Percentiles rank a stretch among this genome's conserved stretches.
Evolutionary conservation across 345 rosid genomes (phyloP).

Genomic region (Geranium rotundifolium): DNA sequence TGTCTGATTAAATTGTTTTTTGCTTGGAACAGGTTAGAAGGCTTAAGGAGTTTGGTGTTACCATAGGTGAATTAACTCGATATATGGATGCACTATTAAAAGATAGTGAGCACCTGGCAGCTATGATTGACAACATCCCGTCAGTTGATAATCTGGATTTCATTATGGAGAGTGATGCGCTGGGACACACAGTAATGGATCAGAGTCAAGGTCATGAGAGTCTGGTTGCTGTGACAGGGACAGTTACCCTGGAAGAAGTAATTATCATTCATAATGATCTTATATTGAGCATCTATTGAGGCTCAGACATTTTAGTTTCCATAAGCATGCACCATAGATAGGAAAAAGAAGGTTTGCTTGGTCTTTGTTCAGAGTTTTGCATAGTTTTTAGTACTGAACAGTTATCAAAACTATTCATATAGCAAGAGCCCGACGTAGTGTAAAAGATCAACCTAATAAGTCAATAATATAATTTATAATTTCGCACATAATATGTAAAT

Average conservation of each 20-base stretch:
- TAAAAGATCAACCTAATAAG: background rate
- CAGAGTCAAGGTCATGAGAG: conserved; percentile 93
- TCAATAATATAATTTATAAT: background rate
- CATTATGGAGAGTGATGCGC: conserved; percentile 97
- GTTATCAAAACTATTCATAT: background rate
- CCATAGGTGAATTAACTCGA: conserved; percentile 92
- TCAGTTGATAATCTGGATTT: conserved; percentile 99
- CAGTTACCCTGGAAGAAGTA: conserved; percentile 90
- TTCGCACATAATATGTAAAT: background rate
- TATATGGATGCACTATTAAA: conserved; percentile 92
- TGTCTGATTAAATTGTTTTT: conserved; percentile 4
- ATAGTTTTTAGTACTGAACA: background rate
- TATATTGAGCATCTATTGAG: conserved; percentile 3
- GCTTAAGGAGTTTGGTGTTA: conserved; percentile 98
- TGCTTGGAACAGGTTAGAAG: conserved; percentile 62
- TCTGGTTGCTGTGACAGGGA: conserved; percentile 77
- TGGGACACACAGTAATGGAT: conserved; percentile 94
- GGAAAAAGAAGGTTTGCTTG: background rate
- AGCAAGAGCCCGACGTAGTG: background rate
- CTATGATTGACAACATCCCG: conserved; percentile 93
- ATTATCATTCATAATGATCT: conserved; percentile 8
- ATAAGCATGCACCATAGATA: background rate
- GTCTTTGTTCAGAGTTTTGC: background rate
- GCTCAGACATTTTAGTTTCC: background rate
- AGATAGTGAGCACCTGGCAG: conserved; percentile 98